Conservation (phyloP, 805 yeast genomes). For the Pichia membranifaciens region DNA sequence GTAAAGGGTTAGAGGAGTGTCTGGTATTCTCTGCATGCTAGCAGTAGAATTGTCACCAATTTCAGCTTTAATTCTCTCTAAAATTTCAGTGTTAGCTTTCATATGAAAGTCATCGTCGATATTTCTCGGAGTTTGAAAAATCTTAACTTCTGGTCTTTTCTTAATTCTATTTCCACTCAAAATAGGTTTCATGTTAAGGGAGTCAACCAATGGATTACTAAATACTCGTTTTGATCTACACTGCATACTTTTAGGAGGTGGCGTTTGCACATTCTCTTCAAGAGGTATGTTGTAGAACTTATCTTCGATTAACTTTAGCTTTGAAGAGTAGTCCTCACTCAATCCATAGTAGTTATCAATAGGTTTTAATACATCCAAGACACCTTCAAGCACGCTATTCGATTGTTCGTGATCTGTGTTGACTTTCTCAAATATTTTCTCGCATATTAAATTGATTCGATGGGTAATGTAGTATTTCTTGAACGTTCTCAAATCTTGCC, state of each 20-base stretch:
- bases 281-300: neutral
- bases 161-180: neutral
- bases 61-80: conserved; percentile 11
- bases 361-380: conserved; percentile 7
- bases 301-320: neutral
- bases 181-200: conserved; percentile 10
- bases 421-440: conserved; percentile 37
- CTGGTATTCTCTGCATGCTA: neutral
- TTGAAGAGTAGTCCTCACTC: neutral
- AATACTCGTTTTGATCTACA: conserved; percentile 4
- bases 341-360: conserved; percentile 10
- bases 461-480: conserved; percentile 43
- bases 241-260: neutral
- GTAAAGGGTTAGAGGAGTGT: neutral
- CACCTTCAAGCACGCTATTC: neutral
- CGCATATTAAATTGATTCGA: conserved; percentile 52
- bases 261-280: conserved; percentile 5
- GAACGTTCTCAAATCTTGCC: conserved; percentile 36
- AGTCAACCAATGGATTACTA: conserved; percentile 12
- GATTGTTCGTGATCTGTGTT: conserved; percentile 24
- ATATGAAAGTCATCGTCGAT: conserved; percentile 7
- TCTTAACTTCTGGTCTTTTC: neutral
- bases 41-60: neutral
- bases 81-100: conserved; percentile 10
- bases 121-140: conserved; percentile 11